These are phyloP conservation scores for Sporothrix euskadiensis DNA, from an alignment of 2,329 filamentous ascomycete genomes.

Conservation along the genomic window DNA sequence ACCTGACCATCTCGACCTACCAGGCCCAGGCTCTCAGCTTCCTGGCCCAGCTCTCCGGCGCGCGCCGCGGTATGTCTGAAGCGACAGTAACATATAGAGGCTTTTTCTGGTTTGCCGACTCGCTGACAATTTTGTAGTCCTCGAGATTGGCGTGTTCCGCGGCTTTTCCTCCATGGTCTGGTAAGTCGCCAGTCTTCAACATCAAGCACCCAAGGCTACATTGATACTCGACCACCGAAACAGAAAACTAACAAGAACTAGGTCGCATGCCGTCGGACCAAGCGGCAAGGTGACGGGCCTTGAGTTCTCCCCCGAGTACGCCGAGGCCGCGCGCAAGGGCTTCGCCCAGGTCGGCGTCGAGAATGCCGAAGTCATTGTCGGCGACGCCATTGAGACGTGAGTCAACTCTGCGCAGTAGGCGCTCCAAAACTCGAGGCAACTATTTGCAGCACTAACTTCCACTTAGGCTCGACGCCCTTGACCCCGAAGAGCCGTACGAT, in stretches of 20 bases:
- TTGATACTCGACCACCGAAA: neutral
- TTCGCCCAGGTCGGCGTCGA: conserved; percentile 44
- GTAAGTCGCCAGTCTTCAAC: conserved; percentile 30
- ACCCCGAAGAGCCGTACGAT: conserved; percentile 50
- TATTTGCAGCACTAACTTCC: neutral
- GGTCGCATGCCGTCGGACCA: conserved; percentile 47
- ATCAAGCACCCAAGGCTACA: no score
- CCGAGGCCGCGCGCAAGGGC: conserved; percentile 43
- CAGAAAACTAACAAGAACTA: neutral
- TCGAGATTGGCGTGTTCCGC: conserved; percentile 53
- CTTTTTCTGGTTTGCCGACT: neutral
- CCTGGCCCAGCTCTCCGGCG: conserved; percentile 45
- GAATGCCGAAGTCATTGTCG: conserved; percentile 51
- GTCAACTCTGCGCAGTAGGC: conserved; percentile 30
- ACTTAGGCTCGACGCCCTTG: conserved; percentile 39
- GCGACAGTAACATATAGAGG: neutral
- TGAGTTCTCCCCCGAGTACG: conserved; percentile 49
- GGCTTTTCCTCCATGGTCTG: conserved; percentile 53
- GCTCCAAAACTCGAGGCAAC: neutral
- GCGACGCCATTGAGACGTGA: conserved; percentile 51
- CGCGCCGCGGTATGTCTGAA: conserved; percentile 38
- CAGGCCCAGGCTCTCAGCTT: conserved; percentile 40
- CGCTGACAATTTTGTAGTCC: conserved; percentile 39
- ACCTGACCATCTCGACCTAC: conserved; percentile 35
- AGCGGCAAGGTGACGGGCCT: conserved; percentile 48